Evolutionary conservation across 2,329 filamentous ascomycete species (phyloP).

Genomic region (Furcasterigmium sp.): DNA sequence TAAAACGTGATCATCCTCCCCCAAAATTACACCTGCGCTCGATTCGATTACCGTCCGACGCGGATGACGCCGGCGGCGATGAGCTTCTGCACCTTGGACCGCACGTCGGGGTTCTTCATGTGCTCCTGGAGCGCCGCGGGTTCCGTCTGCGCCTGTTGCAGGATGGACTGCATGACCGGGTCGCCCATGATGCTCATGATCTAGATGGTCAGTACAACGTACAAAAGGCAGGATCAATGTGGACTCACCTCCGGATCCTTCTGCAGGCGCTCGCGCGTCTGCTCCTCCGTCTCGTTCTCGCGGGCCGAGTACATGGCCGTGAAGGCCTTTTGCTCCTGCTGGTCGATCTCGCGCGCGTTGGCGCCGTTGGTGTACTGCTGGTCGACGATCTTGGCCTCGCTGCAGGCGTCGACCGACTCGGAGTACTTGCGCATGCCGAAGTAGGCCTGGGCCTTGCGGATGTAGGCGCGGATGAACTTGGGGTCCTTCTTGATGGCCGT

Average conservation of each 20-base stretch:
- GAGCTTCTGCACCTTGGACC: conserved; percentile 88
- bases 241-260: conserved; percentile 84
- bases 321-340: conserved; percentile 89
- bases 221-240: no score
- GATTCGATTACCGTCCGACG: conserved; percentile 47
- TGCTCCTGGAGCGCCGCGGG: conserved; percentile 92
- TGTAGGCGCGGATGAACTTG: conserved; percentile 91
- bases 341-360: conserved; percentile 86
- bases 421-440: conserved; percentile 98
- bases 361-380: conserved; percentile 61
- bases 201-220: no score
- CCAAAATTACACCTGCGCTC: not conserved
- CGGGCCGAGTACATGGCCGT: conserved; percentile 83
- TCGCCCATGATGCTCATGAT: conserved; percentile 92
- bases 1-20: conserved; percentile 7
- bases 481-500: conserved; percentile 84
- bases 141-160: conserved; percentile 93
- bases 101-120: conserved; percentile 86
- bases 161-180: conserved; percentile 94
- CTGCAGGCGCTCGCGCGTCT: conserved; percentile 87
- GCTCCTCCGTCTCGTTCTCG: conserved; percentile 92
- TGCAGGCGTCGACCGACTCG: conserved; percentile 85
- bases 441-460: conserved; percentile 92
- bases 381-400: conserved; percentile 74
- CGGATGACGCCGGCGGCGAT: conserved; percentile 90